Evolutionary conservation across 2,329 filamentous ascomycete genomes (phyloP), one percentile per base, ranked within the genome.

Genomic region (Colletotrichum sp.): DNA sequence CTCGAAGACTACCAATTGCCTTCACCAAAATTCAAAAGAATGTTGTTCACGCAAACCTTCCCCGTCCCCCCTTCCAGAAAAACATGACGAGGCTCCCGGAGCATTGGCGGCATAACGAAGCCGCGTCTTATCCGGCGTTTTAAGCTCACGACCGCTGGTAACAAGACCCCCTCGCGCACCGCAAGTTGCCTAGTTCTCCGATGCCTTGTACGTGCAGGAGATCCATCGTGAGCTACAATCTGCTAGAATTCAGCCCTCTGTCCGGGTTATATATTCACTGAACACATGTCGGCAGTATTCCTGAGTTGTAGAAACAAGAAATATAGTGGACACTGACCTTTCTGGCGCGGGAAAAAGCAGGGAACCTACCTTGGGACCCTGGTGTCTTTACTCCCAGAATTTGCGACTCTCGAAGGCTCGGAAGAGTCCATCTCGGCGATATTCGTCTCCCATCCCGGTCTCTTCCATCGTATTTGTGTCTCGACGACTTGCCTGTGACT

Each of bases 61-160:
- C 34, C 34, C 32, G 1, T 13, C 2, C 32, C 30, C 10, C 10
- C 1, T 32, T 12, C 30, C 3, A 32, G 30, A 32, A 32, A 32
- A 12, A 6, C 30, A 32, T 32, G 30, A 32, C 1, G 30, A 12
- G 10, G 30, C 30, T 32, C 30, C 30, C 3, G 30, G 32, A 34
- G 5, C 32, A 39, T 16, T 18, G 36, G 16, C 36, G 36, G 7
- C 36, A 39, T 5, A 39, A 18, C 7, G 4, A 9, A 39, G 1
- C 3, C 2, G 36, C 36, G 5, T 3, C 36, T 18, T 1, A 9
- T n/a, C 36, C 8, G 16, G 8, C 8, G 1, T 6, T 44, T n/a
- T 44, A 3, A 44, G 2, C 5, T 44, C 36, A 44, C 36, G 36
- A 18, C 16, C 16, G 36, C 36, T n/a, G 16, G 16, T 2, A 10